Evolutionary conservation across 371 early-diverging fungal species (phyloP).

Genomic region (Rhizopus sp.): DNA sequence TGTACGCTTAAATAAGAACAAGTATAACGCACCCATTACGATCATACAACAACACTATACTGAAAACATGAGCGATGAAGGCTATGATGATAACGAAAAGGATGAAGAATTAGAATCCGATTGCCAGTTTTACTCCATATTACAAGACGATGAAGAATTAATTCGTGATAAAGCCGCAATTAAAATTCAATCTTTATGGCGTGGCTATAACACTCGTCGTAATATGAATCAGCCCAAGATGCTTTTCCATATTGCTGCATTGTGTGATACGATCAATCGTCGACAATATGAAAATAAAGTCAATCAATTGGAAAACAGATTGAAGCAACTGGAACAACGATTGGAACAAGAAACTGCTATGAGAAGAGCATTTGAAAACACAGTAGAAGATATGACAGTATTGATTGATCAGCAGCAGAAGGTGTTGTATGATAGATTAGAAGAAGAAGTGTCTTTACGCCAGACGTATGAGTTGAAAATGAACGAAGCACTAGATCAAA

Average conservation of each 20-base stretch:
- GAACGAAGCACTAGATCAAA: constrained; percentile 17
- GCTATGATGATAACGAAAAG: constrained; percentile 24
- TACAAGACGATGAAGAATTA: constrained; percentile 11
- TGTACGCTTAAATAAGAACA: constrained; percentile 17
- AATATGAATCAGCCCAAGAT: background rate
- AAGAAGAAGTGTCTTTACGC: constrained; percentile 30
- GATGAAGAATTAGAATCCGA: constrained; percentile 22
- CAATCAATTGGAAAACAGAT: constrained; percentile 14
- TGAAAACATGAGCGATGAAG: constrained; percentile 20
- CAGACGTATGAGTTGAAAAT: constrained; percentile 29
- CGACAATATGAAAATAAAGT: constrained; percentile 21
- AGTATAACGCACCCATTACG: constrained; percentile 1
- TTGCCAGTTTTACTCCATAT: constrained; percentile 18
- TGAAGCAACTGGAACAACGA: constrained; percentile 23
- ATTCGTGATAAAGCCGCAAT: constrained; percentile 19
- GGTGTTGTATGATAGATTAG: constrained; percentile 29
- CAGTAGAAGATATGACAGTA: constrained; percentile 40
- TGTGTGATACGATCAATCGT: constrained; percentile 21
- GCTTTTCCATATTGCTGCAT: constrained; percentile 7
- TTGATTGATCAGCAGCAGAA: constrained; percentile 40
- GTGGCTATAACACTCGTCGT: constrained; percentile 26
- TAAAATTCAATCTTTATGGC: constrained; percentile 35
- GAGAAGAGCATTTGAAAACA: constrained; percentile 40
- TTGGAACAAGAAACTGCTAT: constrained; percentile 33
- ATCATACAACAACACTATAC: background rate